These are phyloP conservation scores for Mycogone perniciosa DNA, from an alignment of 2,329 filamentous ascomycete species.

Conservation along the genomic window DNA sequence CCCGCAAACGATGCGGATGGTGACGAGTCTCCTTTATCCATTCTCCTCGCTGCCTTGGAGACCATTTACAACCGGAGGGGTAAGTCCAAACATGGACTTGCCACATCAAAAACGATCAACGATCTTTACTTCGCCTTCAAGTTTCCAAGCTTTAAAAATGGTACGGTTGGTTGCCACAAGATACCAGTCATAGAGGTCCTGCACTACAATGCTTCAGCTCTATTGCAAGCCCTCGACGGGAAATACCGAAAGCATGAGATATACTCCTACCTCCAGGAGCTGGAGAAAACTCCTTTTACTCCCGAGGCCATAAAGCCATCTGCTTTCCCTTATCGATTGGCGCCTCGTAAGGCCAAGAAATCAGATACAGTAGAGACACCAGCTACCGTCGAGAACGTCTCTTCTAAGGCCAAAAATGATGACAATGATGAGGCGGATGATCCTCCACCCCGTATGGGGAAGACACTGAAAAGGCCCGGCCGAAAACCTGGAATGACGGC, in stretches of 20 bases:
- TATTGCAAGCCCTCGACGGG: slow-evolving; percentile 31
- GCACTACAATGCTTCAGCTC: slow-evolving; percentile 37
- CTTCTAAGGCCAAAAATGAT: slow-evolving; percentile 5
- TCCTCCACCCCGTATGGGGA: slow-evolving; percentile 24
- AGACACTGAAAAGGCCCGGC: slow-evolving; percentile 24
- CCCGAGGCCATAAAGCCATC: slow-evolving; percentile 23
- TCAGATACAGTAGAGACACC: not conserved
- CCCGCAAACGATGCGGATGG: slow-evolving; percentile 1
- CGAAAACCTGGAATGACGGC: slow-evolving; percentile 40
- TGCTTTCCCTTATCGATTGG: slow-evolving; percentile 24
- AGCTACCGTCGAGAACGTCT: not conserved
- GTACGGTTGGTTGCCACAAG: slow-evolving; percentile 30
- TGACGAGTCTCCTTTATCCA: slow-evolving; percentile 22
- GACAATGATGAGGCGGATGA: slow-evolving; percentile 19
- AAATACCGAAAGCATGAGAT: slow-evolving; percentile 29
- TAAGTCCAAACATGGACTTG: slow-evolving; percentile 19
- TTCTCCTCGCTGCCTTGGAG: slow-evolving; percentile 23
- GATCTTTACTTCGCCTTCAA: slow-evolving; percentile 28
- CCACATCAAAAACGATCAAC: slow-evolving; percentile 18
- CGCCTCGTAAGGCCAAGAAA: slow-evolving; percentile 17
- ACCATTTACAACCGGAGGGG: slow-evolving; percentile 9
- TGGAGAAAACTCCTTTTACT: slow-evolving; percentile 21
- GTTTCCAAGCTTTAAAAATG: slow-evolving; percentile 24
- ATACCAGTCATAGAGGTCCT: slow-evolving; percentile 37
- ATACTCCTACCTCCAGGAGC: slow-evolving; percentile 28